Evolutionary conservation across 805 yeast species (phyloP), one percentile per base, ranked within the genome.

Genomic region (Saturnispora sekii): DNA sequence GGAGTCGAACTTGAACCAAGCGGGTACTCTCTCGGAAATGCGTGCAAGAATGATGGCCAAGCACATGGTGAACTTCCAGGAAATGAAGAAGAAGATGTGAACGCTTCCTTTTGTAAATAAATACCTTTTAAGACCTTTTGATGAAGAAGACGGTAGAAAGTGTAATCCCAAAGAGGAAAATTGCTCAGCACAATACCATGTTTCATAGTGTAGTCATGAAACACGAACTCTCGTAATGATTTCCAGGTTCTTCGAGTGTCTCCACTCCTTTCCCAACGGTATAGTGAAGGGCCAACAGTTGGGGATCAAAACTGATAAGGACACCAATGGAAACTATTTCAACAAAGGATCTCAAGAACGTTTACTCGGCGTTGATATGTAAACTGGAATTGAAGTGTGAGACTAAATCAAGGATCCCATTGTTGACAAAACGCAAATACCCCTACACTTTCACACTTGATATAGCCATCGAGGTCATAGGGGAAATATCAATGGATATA

Each of bases 301-400:
- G 10, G 40, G 50, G 9, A 32, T 50, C 9, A 42, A 38, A 29
- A 40, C 49, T 49, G 16, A 44, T 53, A 2, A 67, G 73, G 48
- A 72, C 82, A 0, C 74, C 80, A 0, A 62, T 60, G 26, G 84
- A 83, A 0, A 62, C 68, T 18, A 66, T 80, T 26, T 73, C 68
- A 53, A 64, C 74, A 3, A 69, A 71, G 37, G 88, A 84, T 53
- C 52, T 84, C 37, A 76, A 76, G 50, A 76, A 75, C 31, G 72
- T 84, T 0, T 86, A 63, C 56, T 70, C 85, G 1, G 62, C 78
- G 29, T 50, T 74, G 51, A 41, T 76, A 0, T 62, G 64, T 35
- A 60, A 66, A 31, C 63, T 82, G 29, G 56, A 70, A 7, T 55
- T 76, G 31, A 61, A 40, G 11, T 39, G 42, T 5, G 44, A 16